Evolutionary conservation across 331 rosid species (phyloP).

Genomic region (Quercus lobata): DNA sequence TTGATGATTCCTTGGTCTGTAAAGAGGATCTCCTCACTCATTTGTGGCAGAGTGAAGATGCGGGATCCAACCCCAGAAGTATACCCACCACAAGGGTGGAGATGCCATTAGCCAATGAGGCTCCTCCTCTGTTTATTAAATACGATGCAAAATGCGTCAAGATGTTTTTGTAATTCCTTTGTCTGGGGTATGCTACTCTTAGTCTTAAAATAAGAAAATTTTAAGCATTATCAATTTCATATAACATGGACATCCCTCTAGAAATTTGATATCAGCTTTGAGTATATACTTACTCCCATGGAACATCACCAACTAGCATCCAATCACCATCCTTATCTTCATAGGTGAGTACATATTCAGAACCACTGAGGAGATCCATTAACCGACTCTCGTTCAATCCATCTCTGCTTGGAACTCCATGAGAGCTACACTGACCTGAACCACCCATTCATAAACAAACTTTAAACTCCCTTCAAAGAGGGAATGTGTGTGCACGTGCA

Average conservation of each 20-base stretch:
- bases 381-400: conserved; percentile 62
- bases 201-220: not conserved
- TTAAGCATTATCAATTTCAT: not conserved
- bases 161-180: not conserved
- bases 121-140: not conserved
- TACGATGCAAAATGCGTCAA: not conserved
- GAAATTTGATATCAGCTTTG: not conserved
- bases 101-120: too few relatives aligned
- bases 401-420: conserved; percentile 53
- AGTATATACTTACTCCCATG: conserved; percentile 71
- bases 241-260: not conserved
- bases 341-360: conserved; percentile 89
- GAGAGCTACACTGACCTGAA: conserved; percentile 78
- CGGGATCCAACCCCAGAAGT: too few relatives aligned
- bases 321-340: conserved; percentile 91
- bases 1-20: not conserved
- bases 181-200: not conserved
- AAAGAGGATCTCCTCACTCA: not conserved
- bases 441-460: conserved; percentile 11
- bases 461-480: not conserved
- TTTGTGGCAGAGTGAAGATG: too few relatives aligned
- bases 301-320: conserved; percentile 97
- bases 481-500: not conserved
- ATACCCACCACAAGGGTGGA: too few relatives aligned
- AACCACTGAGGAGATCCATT: conserved; percentile 85